Percentiles rank a stretch among this genome's conserved stretches.
phyloP scores from a whole-genome alignment of 805 yeast species.

The Ogataea ramenticola region DNA sequence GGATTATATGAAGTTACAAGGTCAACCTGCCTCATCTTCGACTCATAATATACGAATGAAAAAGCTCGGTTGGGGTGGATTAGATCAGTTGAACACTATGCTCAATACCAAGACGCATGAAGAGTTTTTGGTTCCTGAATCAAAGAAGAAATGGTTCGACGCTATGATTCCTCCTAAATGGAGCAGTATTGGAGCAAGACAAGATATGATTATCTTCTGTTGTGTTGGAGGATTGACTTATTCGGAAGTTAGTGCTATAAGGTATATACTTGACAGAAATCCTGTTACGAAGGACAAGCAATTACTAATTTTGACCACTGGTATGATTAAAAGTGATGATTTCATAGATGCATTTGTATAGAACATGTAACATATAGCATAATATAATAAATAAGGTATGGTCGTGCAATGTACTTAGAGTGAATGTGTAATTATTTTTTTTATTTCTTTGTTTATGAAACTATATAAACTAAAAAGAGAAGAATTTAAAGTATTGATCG shows the following conservation, averaged over 20 bases:
- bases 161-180: conserved; percentile 17
- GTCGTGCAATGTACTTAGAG: too few species aligned
- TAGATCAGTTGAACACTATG: conserved; percentile 25
- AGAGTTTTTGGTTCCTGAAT: conserved; percentile 23
- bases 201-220: conserved; percentile 37
- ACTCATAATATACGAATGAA: conserved; percentile 9
- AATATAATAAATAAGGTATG: too few species aligned
- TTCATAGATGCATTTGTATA: conserved; percentile 12
- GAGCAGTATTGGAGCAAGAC: conserved; percentile 11
- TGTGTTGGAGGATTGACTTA: conserved; percentile 82
- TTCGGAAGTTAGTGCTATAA: conserved; percentile 71
- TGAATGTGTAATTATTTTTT: too few species aligned
- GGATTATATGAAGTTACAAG: conserved; percentile 27
- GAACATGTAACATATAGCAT: not conserved
- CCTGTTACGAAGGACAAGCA: conserved; percentile 25
- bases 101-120: conserved; percentile 31
- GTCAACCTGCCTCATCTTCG: too few species aligned
- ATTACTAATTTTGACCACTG: conserved; percentile 36
- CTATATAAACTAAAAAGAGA: too few species aligned
- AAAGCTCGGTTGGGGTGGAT: conserved; percentile 35
- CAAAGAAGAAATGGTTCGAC: conserved; percentile 19
- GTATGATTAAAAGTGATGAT: conserved; percentile 31
- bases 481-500: too few species aligned
- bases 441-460: too few species aligned
- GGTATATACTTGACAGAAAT: conserved; percentile 46